Evolutionary conservation across 192 early-diverging fungal genomes (phyloP).

Genomic region (Mortierella alpina): DNA sequence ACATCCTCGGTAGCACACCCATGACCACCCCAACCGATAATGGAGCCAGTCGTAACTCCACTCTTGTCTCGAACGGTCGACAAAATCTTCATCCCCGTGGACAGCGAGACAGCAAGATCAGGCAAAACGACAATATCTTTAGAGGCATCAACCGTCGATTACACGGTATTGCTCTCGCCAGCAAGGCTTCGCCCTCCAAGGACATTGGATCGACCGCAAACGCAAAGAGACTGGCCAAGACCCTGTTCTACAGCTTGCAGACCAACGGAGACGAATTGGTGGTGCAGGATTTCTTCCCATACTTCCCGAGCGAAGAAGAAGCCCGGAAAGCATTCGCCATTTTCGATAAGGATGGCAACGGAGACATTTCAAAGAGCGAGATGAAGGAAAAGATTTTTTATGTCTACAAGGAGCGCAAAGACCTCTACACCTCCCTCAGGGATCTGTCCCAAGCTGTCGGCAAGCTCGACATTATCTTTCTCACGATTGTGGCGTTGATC

Average conservation of each 20-base stretch:
- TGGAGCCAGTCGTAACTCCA: constrained; percentile 19
- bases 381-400: constrained; percentile 81
- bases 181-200: constrained; percentile 34
- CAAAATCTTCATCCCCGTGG: background rate
- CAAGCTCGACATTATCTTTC: constrained; percentile 75
- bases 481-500: constrained; percentile 64
- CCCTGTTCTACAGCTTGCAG: constrained; percentile 38
- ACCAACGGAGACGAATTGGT: constrained; percentile 65
- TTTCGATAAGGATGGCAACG: constrained; percentile 91
- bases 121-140: constrained; percentile 39
- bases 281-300: constrained; percentile 78
- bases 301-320: constrained; percentile 76
- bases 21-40: constrained; percentile 28
- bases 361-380: constrained; percentile 85
- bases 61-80: constrained; percentile 11
- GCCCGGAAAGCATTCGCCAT: constrained; percentile 83
- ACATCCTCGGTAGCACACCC: constrained; percentile 27
- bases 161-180: constrained; percentile 45
- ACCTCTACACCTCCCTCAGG: constrained; percentile 72
- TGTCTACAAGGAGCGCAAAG: constrained; percentile 86
- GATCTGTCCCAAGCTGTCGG: constrained; percentile 88
- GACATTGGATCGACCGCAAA: constrained; percentile 53
- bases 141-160: constrained; percentile 42
- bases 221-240: constrained; percentile 49
- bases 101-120: constrained; percentile 11